These are phyloP conservation scores for Xerocomus potaroensis DNA, from an alignment of 768 basidiomycete species.

Conservation along the genomic window DNA sequence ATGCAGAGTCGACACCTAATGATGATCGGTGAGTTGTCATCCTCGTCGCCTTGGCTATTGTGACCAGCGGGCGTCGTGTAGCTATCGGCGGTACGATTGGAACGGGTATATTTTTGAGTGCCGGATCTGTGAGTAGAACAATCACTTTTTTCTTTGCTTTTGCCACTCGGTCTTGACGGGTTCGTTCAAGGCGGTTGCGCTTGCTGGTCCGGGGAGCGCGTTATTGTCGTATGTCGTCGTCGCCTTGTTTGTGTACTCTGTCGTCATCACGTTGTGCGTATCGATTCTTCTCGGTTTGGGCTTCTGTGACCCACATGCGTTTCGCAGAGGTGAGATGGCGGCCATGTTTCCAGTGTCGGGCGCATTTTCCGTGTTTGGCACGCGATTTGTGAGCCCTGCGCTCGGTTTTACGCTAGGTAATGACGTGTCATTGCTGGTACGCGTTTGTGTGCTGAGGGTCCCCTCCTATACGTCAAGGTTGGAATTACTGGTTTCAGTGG, in stretches of 20 bases:
- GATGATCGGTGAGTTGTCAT: conserved; percentile 35
- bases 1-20: conserved; percentile 40
- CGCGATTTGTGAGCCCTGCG: conserved; percentile 55
- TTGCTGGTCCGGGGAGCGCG: conserved; percentile 60
- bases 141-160: not conserved
- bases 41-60: no score
- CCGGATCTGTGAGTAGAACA: conserved; percentile 47
- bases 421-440: no score
- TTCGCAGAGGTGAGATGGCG: conserved; percentile 57
- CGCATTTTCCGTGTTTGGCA: conserved; percentile 54
- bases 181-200: conserved; percentile 40
- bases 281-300: not conserved
- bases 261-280: conserved; percentile 57
- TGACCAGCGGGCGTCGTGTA: conserved; percentile 14
- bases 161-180: not conserved
- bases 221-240: conserved; percentile 57
- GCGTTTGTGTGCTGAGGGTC: no score
- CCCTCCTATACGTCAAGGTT: no score
- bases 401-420: conserved; percentile 57
- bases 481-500: conserved; percentile 58
- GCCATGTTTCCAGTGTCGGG: conserved; percentile 60
- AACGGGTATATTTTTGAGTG: conserved; percentile 59
- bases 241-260: conserved; percentile 55
- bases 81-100: conserved; percentile 57
- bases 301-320: no score